These are phyloP conservation scores for Termitomyces sp. DNA, from an alignment of 768 basidiomycete genomes.

Conservation along the genomic window DNA sequence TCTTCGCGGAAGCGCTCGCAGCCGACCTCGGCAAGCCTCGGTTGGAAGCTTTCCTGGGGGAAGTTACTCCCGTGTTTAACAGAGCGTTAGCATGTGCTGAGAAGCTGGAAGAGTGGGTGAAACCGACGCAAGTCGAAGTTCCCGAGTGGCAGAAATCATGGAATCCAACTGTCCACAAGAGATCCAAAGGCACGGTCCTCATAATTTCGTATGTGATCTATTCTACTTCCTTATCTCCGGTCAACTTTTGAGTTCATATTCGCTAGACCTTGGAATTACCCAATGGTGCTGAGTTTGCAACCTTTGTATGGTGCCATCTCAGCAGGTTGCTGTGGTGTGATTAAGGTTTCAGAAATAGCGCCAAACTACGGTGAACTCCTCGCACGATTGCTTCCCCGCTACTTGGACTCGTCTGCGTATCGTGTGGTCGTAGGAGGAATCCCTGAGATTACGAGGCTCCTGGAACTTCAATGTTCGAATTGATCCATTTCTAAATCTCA, in stretches of 20 bases:
- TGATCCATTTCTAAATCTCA: background rate
- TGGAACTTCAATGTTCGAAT: conserved; percentile 37
- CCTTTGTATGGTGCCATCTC: conserved; percentile 69
- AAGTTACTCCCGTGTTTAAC: conserved; percentile 39
- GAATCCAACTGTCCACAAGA: conserved; percentile 47
- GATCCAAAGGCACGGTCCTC: conserved; percentile 56
- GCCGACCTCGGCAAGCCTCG: conserved; percentile 47
- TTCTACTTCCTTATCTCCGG: conserved; percentile 13
- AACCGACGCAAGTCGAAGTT: conserved; percentile 32
- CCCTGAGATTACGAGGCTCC: conserved; percentile 47
- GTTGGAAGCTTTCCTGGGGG: conserved; percentile 33
- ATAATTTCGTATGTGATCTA: conserved; percentile 48
- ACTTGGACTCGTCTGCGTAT: conserved; percentile 44
- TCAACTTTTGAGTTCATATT: background rate
- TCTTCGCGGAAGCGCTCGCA: conserved; percentile 39
- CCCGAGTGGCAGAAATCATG: conserved; percentile 42
- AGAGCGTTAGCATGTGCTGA: conserved; percentile 37
- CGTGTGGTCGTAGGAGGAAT: conserved; percentile 54
- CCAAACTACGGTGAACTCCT: conserved; percentile 46
- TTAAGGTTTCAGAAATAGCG: conserved; percentile 64
- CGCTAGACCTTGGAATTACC: conserved; percentile 62
- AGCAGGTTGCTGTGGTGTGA: conserved; percentile 60
- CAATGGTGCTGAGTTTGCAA: conserved; percentile 46
- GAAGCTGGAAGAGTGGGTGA: conserved; percentile 54
- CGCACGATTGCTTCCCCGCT: conserved; percentile 45